Conservation (phyloP, 352 stramenopile genomes). For the Elongisporangium prolatum region DNA sequence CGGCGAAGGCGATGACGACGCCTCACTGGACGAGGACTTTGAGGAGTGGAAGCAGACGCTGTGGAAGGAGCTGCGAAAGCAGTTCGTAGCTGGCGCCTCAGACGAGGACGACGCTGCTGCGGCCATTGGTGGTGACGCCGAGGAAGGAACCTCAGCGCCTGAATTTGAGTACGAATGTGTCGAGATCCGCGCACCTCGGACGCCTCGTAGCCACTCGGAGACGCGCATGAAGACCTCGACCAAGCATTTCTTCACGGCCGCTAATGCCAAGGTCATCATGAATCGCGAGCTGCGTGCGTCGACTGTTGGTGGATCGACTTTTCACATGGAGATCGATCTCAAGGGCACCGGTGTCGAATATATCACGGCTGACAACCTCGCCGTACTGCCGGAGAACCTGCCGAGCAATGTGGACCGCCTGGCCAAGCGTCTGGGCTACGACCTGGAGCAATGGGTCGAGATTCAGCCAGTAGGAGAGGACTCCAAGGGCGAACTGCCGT, state of each 20-base stretch:
- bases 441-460: conserved; percentile 89
- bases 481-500: conserved; percentile 68
- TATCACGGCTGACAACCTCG: conserved; percentile 92
- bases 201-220: conserved; percentile 9
- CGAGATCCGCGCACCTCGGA: conserved; percentile 27
- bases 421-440: conserved; percentile 77
- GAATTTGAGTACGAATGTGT: conserved; percentile 60
- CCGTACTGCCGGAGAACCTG: conserved; percentile 90
- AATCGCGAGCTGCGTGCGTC: conserved; percentile 89
- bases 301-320: conserved; percentile 74
- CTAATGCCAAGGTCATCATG: conserved; percentile 78
- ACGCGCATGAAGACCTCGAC: conserved; percentile 73
- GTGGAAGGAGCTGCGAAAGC: conserved; percentile 78
- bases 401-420: conserved; percentile 75
- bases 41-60: conserved; percentile 94
- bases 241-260: conserved; percentile 89
- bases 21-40: conserved; percentile 90
- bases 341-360: conserved; percentile 84
- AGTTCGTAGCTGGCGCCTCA: conserved; percentile 39
- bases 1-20: conserved; percentile 96
- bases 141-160: conserved; percentile 21
- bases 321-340: conserved; percentile 90
- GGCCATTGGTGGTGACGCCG: neutral
- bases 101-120: conserved; percentile 12
- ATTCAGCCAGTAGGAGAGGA: conserved; percentile 54